These are phyloP conservation scores for Populus davidiana DNA, from an alignment of 345 rosid genomes.

Conservation along the genomic window DNA sequence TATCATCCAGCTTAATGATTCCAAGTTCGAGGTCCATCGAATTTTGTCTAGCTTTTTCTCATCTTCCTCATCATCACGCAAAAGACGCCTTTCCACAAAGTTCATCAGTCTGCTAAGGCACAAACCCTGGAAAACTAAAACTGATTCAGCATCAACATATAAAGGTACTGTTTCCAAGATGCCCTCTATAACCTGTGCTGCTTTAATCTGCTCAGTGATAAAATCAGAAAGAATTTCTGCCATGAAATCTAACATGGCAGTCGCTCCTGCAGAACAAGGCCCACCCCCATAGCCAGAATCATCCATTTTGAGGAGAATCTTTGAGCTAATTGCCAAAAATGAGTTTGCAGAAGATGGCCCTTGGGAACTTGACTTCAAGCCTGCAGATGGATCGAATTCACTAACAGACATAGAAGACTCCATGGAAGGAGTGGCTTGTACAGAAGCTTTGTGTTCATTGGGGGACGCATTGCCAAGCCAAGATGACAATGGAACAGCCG, in stretches of 20 bases:
- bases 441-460: slow-evolving; percentile 51
- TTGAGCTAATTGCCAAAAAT: slow-evolving; percentile 56
- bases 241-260: slow-evolving; percentile 90
- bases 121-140: slow-evolving; percentile 91
- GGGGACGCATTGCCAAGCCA: slow-evolving; percentile 68
- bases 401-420: slow-evolving; percentile 57
- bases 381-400: slow-evolving; percentile 72
- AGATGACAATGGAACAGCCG: slow-evolving; percentile 75
- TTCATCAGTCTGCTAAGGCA: slow-evolving; percentile 91
- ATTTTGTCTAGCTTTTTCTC: slow-evolving; percentile 84
- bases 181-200: slow-evolving; percentile 71
- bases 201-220: slow-evolving; percentile 85
- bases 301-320: slow-evolving; percentile 78
- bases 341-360: slow-evolving; percentile 50
- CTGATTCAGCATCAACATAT: slow-evolving; percentile 83
- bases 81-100: slow-evolving; percentile 91
- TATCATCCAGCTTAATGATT: slow-evolving; percentile 91
- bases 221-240: slow-evolving; percentile 96
- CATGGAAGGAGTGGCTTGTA: slow-evolving; percentile 53
- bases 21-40: slow-evolving; percentile 92
- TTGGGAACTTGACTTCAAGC: slow-evolving; percentile 59
- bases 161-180: slow-evolving; percentile 85
- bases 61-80: slow-evolving; percentile 99
- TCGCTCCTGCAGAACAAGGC: slow-evolving; percentile 98
- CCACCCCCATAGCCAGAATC: slow-evolving; percentile 98